phyloP scores from a whole-genome alignment of 306 rosid species.

The Herpetospermum pedunculosum region DNA sequence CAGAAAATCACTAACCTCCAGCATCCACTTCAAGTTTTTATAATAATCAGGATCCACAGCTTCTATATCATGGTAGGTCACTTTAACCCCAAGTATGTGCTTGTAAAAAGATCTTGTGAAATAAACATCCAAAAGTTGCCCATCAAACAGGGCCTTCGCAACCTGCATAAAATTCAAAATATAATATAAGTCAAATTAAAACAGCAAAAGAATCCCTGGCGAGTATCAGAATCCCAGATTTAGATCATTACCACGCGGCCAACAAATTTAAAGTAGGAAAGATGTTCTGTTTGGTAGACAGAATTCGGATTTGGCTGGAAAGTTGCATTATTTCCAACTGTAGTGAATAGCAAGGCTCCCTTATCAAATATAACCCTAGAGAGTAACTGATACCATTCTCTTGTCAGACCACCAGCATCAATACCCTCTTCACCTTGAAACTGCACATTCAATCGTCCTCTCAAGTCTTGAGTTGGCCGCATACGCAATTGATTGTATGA shows the following conservation, averaged over 20 bases:
- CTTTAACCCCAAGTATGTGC: conserved; percentile 94
- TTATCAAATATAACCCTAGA: conserved; percentile 96
- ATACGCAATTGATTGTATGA: conserved; percentile 90
- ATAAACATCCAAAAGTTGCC: conserved; percentile 96
- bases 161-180: conserved; percentile 45
- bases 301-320: conserved; percentile 99
- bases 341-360: conserved; percentile 92
- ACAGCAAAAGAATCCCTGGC: neutral
- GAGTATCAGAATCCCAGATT: neutral
- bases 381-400: conserved; percentile 97
- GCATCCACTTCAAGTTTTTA: conserved; percentile 97
- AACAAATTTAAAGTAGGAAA: conserved; percentile 93
- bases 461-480: conserved; percentile 85
- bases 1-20: conserved; percentile 55
- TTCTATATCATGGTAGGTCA: conserved; percentile 98
- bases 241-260: conserved; percentile 85
- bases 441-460: conserved; percentile 85
- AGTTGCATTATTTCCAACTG: conserved; percentile 87
- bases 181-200: neutral
- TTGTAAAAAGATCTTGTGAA: conserved; percentile 97
- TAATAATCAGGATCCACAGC: conserved; percentile 99
- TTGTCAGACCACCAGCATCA: conserved; percentile 98
- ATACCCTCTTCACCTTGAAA: conserved; percentile 99
- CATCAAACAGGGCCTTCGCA: conserved; percentile 95
- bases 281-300: conserved; percentile 96